A percentile compares a stretch with the other conserved stretches of the same genome.
These are phyloP conservation scores for Gossypium turneri DNA, from an alignment of 345 rosid species.

Conservation along the genomic window DNA sequence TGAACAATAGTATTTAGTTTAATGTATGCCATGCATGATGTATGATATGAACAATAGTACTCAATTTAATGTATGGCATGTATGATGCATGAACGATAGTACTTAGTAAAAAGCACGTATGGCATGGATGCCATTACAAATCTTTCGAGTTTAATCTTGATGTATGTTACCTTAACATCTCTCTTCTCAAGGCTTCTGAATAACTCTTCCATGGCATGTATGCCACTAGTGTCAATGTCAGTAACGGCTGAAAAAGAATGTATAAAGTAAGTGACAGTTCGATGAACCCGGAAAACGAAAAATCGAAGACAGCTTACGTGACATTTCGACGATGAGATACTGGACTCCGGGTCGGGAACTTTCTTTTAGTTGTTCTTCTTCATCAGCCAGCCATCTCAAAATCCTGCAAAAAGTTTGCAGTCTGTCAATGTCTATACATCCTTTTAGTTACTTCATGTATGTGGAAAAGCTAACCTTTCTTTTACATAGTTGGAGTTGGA, in stretches of 20 bases:
- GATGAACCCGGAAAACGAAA: not conserved
- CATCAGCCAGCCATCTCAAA: slow-evolving; percentile 67
- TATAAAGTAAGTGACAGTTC: not conserved
- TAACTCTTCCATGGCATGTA: slow-evolving; percentile 71
- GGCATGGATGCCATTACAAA: no score
- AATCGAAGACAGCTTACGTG: slow-evolving; percentile 38
- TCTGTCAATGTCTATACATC: not conserved
- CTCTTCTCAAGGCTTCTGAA: slow-evolving; percentile 55
- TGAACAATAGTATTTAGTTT: no score
- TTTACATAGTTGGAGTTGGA: slow-evolving; percentile 74
- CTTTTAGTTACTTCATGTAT: not conserved
- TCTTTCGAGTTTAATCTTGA: not conserved
- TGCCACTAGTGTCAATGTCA: slow-evolving; percentile 88
- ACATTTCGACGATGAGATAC: slow-evolving; percentile 67
- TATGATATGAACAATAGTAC: not conserved
- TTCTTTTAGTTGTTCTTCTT: slow-evolving; percentile 48
- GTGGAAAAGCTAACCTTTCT: slow-evolving; percentile 45
- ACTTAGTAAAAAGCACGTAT: no score
- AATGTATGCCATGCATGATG: no score
- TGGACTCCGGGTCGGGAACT: slow-evolving; percentile 42
- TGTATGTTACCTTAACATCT: slow-evolving; percentile 46
- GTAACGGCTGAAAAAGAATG: slow-evolving; percentile 54
- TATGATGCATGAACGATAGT: no score
- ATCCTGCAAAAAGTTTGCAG: slow-evolving; percentile 35
- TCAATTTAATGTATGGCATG: not conserved